Percentiles rank a stretch among this genome's conserved stretches.
These are phyloP conservation scores for Pterulicium gracile DNA, from an alignment of 1,284 basidiomycete genomes.

Conservation along the genomic window DNA sequence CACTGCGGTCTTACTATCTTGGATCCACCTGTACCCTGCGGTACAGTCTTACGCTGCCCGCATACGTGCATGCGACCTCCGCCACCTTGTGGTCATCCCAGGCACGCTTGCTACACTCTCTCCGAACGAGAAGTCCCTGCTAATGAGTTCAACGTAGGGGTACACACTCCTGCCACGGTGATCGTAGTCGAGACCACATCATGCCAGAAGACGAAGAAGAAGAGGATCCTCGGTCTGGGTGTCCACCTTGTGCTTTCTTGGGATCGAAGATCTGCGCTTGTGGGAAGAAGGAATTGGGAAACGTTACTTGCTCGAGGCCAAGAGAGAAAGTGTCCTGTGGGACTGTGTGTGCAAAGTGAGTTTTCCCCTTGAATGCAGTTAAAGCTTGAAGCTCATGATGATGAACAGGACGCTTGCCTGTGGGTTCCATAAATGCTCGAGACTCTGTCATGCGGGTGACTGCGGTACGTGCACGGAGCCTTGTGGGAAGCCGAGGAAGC, in stretches of 20 bases:
- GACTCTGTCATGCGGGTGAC: constrained; percentile 66
- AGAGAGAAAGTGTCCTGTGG: constrained; percentile 75
- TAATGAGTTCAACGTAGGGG: constrained; percentile 55
- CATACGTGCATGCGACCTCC: constrained; percentile 70
- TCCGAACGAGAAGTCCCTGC: not conserved
- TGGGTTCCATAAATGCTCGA: constrained; percentile 79
- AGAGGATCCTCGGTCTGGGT: constrained; percentile 22
- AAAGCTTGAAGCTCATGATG: no score
- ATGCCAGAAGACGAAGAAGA: constrained; percentile 59
- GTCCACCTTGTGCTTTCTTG: constrained; percentile 80
- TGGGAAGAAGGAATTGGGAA: constrained; percentile 67
- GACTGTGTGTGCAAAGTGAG: constrained; percentile 63
- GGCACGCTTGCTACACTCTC: constrained; percentile 33
- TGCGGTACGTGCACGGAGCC: constrained; percentile 68
- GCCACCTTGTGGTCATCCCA: constrained; percentile 74
- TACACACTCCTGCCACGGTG: constrained; percentile 66
- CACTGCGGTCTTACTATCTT: constrained; percentile 55
- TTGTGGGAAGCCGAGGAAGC: constrained; percentile 76
- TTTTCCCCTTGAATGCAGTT: no score
- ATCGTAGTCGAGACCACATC: constrained; percentile 62
- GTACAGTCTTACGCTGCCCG: constrained; percentile 63
- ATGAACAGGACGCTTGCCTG: constrained; percentile 58
- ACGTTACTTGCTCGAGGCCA: constrained; percentile 69
- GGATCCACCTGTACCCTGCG: constrained; percentile 57
- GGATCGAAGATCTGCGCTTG: constrained; percentile 77